Base-by-base conservation (phyloP, 2,329 filamentous ascomycete species). In the Sporothrix variecibatus region DNA sequence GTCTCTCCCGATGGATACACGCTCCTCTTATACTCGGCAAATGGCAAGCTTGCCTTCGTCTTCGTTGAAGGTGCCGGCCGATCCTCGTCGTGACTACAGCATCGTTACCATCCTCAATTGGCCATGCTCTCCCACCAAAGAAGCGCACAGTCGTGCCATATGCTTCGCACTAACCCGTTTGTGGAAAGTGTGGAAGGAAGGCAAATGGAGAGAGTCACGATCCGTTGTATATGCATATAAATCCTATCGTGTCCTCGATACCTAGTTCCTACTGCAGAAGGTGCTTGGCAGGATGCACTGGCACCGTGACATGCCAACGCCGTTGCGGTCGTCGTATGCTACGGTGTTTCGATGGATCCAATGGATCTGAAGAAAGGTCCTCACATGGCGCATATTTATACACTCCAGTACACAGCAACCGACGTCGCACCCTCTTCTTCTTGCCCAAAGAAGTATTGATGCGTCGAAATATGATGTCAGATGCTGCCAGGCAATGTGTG, bases 171-270 rank as follows among this genome's bases (percentile, higher is more conserved):
- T 31, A 60, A 20, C 7, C 56, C 17, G 15, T 34, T 60, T 60
- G 17, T 34, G 56, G 56, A 60, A 34, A 60, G 15, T 34, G 56
- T 20, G 56, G 56, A 11, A 20, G 28, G 17, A 34, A 8, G 28
- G 26, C 51, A 26, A 20, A 34, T 20, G 56, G 8, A 34, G 56
- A 60, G 28, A 60, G 56, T 34, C 56, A 60, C 28, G 56, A 60
- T 34, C 5, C 20, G 15, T 20, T 26, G 15, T 28, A 34, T 34
- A 60, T 34, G 15, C 17, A 28, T 20, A 17, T 60, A 28, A 17
- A 6, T 34, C 12, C 15, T 34, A 8, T 26, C 81, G 81, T 53
- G 23, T 26, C 31, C 6, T 46, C 5, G 20, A 23, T 70, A 9
- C 34, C 67, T 40, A 49, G 67, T 38, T 56, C 20, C 28, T 70